phyloP scores from a whole-genome alignment of 1,139 yeast species.

The Sugiyamaella japonica region DNA sequence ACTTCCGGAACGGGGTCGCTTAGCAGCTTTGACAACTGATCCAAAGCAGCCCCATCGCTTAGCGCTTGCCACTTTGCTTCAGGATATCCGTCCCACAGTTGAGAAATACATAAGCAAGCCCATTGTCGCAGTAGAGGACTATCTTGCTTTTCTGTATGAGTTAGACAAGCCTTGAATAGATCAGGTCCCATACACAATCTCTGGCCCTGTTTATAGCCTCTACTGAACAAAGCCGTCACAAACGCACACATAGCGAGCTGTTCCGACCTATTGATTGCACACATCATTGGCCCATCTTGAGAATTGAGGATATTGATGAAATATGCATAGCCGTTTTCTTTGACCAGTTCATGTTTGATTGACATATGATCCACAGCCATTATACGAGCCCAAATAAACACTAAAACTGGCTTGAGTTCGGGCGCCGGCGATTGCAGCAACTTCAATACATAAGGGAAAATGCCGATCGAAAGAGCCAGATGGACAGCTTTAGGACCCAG shows the following conservation, averaged over 20 bases:
- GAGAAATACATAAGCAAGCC: slow-evolving; percentile 80
- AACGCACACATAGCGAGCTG: slow-evolving; percentile 97
- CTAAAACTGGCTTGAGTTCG: slow-evolving; percentile 88
- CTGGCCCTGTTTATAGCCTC: slow-evolving; percentile 79
- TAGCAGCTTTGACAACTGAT: slow-evolving; percentile 56
- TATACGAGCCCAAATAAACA: slow-evolving; percentile 96
- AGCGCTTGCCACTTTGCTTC: slow-evolving; percentile 73
- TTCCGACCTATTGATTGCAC: slow-evolving; percentile 50
- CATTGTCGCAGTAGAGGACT: slow-evolving; percentile 88
- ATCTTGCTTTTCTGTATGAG: slow-evolving; percentile 69
- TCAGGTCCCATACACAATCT: slow-evolving; percentile 75
- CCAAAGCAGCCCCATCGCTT: slow-evolving; percentile 59
- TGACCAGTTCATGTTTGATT: slow-evolving; percentile 88
- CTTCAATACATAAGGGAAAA: slow-evolving; percentile 91
- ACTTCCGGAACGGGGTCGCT: slow-evolving; percentile 96
- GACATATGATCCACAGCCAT: slow-evolving; percentile 92
- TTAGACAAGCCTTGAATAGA: slow-evolving; percentile 65
- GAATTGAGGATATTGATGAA: slow-evolving; percentile 73
- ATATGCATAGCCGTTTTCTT: slow-evolving; percentile 88
- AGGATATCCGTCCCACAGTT: slow-evolving; percentile 65
- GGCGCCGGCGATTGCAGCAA: slow-evolving; percentile 93
- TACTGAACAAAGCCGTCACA: slow-evolving; percentile 77
- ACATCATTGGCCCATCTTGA: slow-evolving; percentile 39
- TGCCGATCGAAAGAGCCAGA: slow-evolving; percentile 87
- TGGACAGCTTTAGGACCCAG: slow-evolving; percentile 98